These are phyloP conservation scores for Chlorencoelia australis DNA, from an alignment of 2,329 filamentous ascomycete genomes.

Conservation along the genomic window DNA sequence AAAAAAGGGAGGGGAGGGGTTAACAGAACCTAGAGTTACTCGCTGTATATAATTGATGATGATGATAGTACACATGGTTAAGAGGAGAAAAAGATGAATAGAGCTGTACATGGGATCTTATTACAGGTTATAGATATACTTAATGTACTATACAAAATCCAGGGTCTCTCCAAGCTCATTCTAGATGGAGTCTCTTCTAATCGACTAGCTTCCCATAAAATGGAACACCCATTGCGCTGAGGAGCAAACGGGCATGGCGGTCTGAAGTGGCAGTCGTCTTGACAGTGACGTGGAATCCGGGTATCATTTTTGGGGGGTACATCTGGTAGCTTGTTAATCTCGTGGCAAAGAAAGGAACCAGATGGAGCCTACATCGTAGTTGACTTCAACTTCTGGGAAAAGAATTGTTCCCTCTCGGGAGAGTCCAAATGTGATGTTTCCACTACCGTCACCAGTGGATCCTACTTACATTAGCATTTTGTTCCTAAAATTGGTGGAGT, in stretches of 20 bases:
- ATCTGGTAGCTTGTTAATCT: conserved; percentile 32
- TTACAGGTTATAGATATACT: too few species aligned
- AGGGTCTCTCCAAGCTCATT: too few species aligned
- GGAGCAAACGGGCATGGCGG: conserved; percentile 22
- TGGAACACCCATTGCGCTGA: conserved; percentile 22
- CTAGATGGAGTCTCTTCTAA: too few species aligned
- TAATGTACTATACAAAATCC: too few species aligned
- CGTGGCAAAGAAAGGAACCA: neutral
- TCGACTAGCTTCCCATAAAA: conserved; percentile 24
- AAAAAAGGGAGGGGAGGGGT: too few species aligned
- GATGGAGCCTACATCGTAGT: conserved; percentile 67
- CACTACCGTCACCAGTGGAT: conserved; percentile 66
- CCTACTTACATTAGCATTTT: conserved; percentile 19
- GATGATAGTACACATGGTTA: too few species aligned
- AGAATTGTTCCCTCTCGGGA: conserved; percentile 62
- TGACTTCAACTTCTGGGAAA: conserved; percentile 91
- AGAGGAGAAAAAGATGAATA: too few species aligned
- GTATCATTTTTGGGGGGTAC: conserved; percentile 41
- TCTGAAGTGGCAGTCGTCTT: conserved; percentile 25
- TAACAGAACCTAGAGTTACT: too few species aligned
- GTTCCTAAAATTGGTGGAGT: conserved; percentile 18
- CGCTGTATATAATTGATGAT: too few species aligned
- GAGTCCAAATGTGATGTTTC: conserved; percentile 80
- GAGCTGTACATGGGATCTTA: too few species aligned
- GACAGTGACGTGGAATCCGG: conserved; percentile 28